Evolutionary conservation across 495 filamentous ascomycete species (phyloP), one percentile per base, ranked within the genome.

Genomic region (Aspergillus incahuasiensis): DNA sequence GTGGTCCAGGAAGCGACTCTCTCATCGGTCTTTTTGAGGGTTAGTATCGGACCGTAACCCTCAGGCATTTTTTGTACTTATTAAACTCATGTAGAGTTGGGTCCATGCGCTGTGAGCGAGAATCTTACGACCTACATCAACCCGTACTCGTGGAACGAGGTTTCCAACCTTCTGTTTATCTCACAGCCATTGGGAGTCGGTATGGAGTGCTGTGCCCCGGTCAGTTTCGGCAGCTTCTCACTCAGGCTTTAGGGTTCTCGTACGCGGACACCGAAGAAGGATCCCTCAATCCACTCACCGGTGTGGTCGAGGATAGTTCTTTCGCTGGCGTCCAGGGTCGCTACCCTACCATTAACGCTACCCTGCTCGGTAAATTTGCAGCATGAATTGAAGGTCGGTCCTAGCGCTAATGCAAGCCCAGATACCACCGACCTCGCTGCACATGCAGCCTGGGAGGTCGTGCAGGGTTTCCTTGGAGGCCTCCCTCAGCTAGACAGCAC

Each of bases 101-200:
- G 83, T 5, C 83, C 83, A 8, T 85, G 82, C 62, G 71, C 74
- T 52, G 73, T 86, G 22, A 80, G 78, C 15, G 63, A 74, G 45
- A 70, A 79, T 25, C 66, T 78, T 44, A 78, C 81, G 51, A 71
- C 79, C 13, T 73, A 71, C 45, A 65, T 79, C 16, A 82, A 84
- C 63, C 79, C 79, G 12, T 86, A 85, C 71, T 79, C 82, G 5
- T 92, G 86, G 86, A 87, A 84, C 64, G 78, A 86, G 58, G 80
- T 81, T 3, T 86, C 84, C 13, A 91, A 91, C 61, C 79, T 91
- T 78, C 71, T 92, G 11, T 92, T 84, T 61, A 75, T 92, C 40
- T 87, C 87, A 25, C 84, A 89, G 67, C 81, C 85, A 12, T 64
- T 85, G 34, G 85, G 84, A 18, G 77, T 80, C 3, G 81, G 70